Evolutionary conservation across 371 early-diverging fungal genomes (phyloP).

Genomic region (Blakeslea trispora): DNA sequence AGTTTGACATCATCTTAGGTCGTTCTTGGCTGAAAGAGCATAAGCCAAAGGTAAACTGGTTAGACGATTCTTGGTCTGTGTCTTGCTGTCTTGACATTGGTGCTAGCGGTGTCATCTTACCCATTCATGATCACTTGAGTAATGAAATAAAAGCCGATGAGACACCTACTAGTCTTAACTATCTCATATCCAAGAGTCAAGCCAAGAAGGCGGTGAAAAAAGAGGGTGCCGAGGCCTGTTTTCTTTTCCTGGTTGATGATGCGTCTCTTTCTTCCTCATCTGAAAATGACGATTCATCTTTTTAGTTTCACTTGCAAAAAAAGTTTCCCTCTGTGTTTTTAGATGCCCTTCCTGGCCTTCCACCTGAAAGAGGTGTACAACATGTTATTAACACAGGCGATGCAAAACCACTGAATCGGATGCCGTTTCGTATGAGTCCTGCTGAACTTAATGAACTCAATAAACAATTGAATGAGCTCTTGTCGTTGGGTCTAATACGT

Average conservation of each 20-base stretch:
- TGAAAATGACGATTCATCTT: too few relatives aligned
- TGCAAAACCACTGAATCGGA: constrained; percentile 14
- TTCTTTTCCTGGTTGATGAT: too few relatives aligned
- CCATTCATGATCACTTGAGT: too few relatives aligned
- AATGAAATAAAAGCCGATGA: too few relatives aligned
- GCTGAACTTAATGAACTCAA: constrained; percentile 10
- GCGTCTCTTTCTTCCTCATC: too few relatives aligned
- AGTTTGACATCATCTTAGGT: constrained; percentile 16
- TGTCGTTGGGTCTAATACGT: constrained; percentile 19
- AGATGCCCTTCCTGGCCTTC: too few relatives aligned
- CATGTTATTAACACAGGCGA: constrained; percentile 22
- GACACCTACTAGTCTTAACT: too few relatives aligned
- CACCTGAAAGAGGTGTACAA: constrained; percentile 9
- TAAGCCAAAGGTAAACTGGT: constrained; percentile 10
- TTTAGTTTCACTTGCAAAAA: too few relatives aligned
- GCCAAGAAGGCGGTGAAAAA: not conserved
- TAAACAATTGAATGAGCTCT: constrained; percentile 13
- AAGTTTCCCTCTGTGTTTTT: too few relatives aligned
- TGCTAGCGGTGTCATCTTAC: not conserved
- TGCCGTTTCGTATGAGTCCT: constrained; percentile 28
- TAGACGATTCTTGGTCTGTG: constrained; percentile 3
- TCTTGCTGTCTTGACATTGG: not conserved
- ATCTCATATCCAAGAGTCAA: not conserved
- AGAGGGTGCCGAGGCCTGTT: not conserved
- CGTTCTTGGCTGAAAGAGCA: constrained; percentile 10